Base-by-base conservation (phyloP, 2,329 filamentous ascomycete genomes). In the Neophaeococcomyces aloes region DNA sequence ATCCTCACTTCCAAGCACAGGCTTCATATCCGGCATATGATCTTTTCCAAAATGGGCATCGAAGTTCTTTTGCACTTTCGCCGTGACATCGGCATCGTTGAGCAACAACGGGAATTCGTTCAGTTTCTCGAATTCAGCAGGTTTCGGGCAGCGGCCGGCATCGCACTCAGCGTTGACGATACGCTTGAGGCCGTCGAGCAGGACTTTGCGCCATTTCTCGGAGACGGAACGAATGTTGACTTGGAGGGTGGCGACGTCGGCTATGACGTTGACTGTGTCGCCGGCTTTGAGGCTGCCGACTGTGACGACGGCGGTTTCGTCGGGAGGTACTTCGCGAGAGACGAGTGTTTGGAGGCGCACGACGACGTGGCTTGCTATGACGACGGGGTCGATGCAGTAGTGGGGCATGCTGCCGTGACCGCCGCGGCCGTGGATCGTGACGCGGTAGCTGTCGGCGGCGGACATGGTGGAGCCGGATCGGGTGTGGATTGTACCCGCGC, bases 321-420 rank as follows among this genome's bases (percentile, higher is more conserved):
- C 47, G 32, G 75, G 68, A 43, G 74, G 65, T 3, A 74, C 60
- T 57, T 78, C 75, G 7, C 76, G 62, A 17, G 67, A 66, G 19
- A 76, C 73, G 29, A 80, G 72, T n/a, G 67, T 68, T 57, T 80
- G 76, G n/a, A 80, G 61, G 14, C 74, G 61, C 13, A 76, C 58
- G 4, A 79, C 69, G 5, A 74, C 70, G 49, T 68, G 65, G 1
- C 71, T 67, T 8, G 76, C 76, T 50, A 78, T 68, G 2, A 79
- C 62, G 4, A 75, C 72, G 0, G 76, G 76, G 52, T 80, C 76
- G 23, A 79, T 65, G 1, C 69, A 69, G 23, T 64, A 61, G 53
- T 79, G 70, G 0, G 76, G 76, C 54, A 69, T 69, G 1, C 67
- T 71, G 1, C 72, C 76, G 53, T 80, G 76, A 0, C 74, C 74